Base-by-base conservation (phyloP, 306 rosid species). In the Quercus aquifolioides region DNA sequence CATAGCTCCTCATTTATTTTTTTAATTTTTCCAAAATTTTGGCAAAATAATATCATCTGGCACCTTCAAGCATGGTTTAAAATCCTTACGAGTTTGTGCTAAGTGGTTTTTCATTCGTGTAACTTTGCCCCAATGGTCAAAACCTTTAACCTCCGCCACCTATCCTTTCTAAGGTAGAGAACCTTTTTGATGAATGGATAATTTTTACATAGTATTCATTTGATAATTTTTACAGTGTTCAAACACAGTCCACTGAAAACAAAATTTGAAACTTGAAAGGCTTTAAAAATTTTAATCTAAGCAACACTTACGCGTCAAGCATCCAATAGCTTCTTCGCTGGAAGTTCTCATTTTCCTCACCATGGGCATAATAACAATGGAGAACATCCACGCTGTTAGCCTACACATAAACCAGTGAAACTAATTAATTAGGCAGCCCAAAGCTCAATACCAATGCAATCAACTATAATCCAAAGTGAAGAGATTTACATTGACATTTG, bases 291-390 rank as follows among this genome's bases (percentile, higher is more conserved):
- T 31, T 64, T 31, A 82, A 38, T 41, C 28, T 60, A 55, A 73
- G 80, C 75, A 79, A 69, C 70, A 83, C 92, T 86, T 75, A 92
- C 94, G 67, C 76, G 76, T 92, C 94, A 83, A 92, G 91, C 94
- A 92, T 84, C 97, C 97, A 90, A 85, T 87, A 90, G 82, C 97
- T 86, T 82, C 94, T 86, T 18, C 97, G 86, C 84, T 88, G 94
- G 81, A 92, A 92, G 77, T 76, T 83, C 30, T 85, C 83, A 78
- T 88, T 86, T 69, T 87, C 94, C 87, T 92, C 94, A 55, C 97
- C 91, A 72, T 90, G 97, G 41, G 97, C 97, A 86, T 92, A 90
- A 80, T 92, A 92, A 83, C 94, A 90, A 49, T 90, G 90, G 82
- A 92, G 80, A 69, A 83, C 93, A 49, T 92, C 93, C 58, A 90